These are phyloP conservation scores for Crassisporium funariophilum DNA, from an alignment of 768 basidiomycete genomes.

Conservation along the genomic window DNA sequence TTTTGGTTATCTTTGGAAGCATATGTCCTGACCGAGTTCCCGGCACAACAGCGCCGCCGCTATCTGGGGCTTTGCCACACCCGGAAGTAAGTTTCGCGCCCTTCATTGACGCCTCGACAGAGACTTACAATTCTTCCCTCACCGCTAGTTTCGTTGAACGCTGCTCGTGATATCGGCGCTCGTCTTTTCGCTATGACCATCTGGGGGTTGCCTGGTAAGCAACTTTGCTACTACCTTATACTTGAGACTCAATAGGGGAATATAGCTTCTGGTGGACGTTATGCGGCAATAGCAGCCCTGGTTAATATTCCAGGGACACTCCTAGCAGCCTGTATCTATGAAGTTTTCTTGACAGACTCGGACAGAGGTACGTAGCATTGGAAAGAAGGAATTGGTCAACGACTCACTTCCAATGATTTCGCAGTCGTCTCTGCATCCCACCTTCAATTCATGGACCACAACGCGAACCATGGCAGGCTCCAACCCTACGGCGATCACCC, in stretches of 20 bases:
- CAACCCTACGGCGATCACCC: too few species aligned
- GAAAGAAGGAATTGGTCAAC: background rate
- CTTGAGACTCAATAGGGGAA: constrained; percentile 1
- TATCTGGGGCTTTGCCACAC: constrained; percentile 62
- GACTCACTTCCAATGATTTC: background rate
- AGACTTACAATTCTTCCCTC: too few species aligned
- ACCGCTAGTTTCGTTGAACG: constrained; percentile 63
- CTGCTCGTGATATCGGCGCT: constrained; percentile 69
- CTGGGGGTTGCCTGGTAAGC: constrained; percentile 51
- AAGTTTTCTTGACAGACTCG: constrained; percentile 58
- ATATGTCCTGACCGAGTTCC: constrained; percentile 2
- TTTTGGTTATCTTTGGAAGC: background rate
- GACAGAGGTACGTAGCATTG: constrained; percentile 48
- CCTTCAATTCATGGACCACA: constrained; percentile 23
- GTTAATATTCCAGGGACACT: constrained; percentile 68
- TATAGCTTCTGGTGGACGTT: constrained; percentile 52
- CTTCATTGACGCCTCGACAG: too few species aligned
- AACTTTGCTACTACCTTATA: background rate
- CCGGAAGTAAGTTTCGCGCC: constrained; percentile 48
- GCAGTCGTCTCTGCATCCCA: constrained; percentile 24
- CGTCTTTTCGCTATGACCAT: constrained; percentile 63
- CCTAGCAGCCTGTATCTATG: constrained; percentile 55
- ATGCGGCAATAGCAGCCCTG: constrained; percentile 64
- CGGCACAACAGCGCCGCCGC: constrained; percentile 45
- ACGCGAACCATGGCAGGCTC: constrained; percentile 22